Evolutionary conservation across 352 stramenopile genomes (phyloP).

Genomic region (Globisporangium apiculatum): DNA sequence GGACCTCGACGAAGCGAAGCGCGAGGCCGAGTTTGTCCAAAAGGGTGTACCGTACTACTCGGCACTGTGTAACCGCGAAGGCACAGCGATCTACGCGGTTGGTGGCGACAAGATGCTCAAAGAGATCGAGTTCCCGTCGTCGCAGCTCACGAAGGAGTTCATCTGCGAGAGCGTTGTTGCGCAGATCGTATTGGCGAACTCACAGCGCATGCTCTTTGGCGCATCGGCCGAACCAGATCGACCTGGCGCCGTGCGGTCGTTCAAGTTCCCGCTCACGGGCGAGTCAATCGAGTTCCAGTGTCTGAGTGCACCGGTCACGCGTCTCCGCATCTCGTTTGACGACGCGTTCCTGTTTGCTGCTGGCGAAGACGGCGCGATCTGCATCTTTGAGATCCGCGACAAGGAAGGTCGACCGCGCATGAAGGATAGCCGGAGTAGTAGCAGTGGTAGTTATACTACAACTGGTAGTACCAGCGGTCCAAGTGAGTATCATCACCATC

Average conservation of each 20-base stretch:
- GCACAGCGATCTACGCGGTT: constrained; percentile 77
- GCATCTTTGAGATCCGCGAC: constrained; percentile 84
- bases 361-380: constrained; percentile 84
- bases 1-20: constrained; percentile 88
- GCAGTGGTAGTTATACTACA: background rate
- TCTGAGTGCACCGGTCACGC: constrained; percentile 65
- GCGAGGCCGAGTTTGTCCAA: constrained; percentile 89
- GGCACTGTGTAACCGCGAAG: constrained; percentile 78
- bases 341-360: constrained; percentile 86
- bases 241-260: constrained; percentile 76
- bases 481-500: constrained; percentile 7
- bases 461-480: constrained; percentile 10
- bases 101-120: constrained; percentile 87
- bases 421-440: constrained; percentile 16
- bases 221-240: constrained; percentile 60
- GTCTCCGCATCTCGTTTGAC: constrained; percentile 81
- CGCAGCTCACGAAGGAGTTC: constrained; percentile 73
- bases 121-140: constrained; percentile 83
- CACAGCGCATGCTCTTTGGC: constrained; percentile 88
- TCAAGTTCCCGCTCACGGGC: constrained; percentile 88
- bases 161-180: constrained; percentile 73
- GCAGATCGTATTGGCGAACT: constrained; percentile 81
- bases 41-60: constrained; percentile 90
- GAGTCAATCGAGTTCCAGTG: constrained; percentile 88
- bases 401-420: constrained; percentile 69